Evolutionary conservation across 2,329 filamentous ascomycete species (phyloP), one percentile per base, ranked within the genome.

Genomic region (Epichloe aotearoae): DNA sequence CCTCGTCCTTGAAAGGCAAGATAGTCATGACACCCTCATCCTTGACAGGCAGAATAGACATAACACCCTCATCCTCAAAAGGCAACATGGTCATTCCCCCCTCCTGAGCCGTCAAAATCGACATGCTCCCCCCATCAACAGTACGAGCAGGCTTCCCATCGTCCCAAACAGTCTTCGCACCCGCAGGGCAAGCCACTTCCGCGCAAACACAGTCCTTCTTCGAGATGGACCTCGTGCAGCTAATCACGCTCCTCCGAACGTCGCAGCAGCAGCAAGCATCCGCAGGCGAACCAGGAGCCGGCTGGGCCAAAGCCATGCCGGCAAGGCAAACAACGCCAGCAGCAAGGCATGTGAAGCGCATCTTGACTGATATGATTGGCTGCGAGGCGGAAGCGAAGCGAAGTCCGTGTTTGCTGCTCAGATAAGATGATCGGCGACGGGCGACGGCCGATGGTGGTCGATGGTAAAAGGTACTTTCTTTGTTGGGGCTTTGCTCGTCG

Each of bases 191-290:
- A 6, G 52, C 33, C n/a, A 60, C 61, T 7, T 33, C 49, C 2
- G 55, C 42, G 54, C 62, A 67, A 47, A 60, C 36, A 54, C 65
- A 67, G 8, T 61, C 56, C 19, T 49, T 34, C 26, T 52, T 48
- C 8, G 51, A 12, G 43, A 54, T 54, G 15, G 46, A 19, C 11
- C 46, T 39, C n/a, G 51, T 53, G 55, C 65, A 67, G 48, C 56
- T 52, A 20, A 64, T 62, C 47, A 52, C 56, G 6, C 41, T 43
- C 6, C 50, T 46, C 8, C 53, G 52, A 12, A 60, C 52, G 45
- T 67, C 59, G 55, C 65, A 67, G 60, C 65, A 67, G 59, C 65
- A 67, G 60, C 64, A 67, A 10, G 52, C 50, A 37, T 57, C 37
- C 15, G 33, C 52, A n/a, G 56, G 36, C 33, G 46, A n/a, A 17